phyloP scores from a whole-genome alignment of 345 rosid species.

The Euphorbia tirucalli region DNA sequence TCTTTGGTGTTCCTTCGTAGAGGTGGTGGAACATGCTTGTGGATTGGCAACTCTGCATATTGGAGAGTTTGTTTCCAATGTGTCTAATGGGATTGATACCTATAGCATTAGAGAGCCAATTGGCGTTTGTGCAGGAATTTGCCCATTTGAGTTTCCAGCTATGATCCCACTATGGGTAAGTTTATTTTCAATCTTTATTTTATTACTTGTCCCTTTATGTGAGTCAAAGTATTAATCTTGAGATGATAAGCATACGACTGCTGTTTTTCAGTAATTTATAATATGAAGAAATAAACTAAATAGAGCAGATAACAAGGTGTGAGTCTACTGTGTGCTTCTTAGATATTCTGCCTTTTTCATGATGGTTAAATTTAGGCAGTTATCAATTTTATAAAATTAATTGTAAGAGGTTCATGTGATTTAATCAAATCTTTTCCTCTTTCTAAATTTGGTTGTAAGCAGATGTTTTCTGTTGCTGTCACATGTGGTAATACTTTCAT shows the following conservation, averaged over 20 bases:
- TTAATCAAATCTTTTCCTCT: background rate
- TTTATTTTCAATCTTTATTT: background rate
- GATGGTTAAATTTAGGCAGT: background rate
- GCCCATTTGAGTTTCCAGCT: constrained; percentile 50
- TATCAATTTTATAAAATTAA: background rate
- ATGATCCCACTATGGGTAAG: constrained; percentile 51
- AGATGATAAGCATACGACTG: background rate
- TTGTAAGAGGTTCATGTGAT: background rate
- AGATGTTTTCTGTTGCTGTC: constrained; percentile 52
- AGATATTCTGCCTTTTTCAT: background rate
- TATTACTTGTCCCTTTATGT: constrained; percentile 4
- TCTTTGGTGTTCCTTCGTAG: constrained; percentile 32
- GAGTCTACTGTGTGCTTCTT: background rate
- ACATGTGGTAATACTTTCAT: constrained; percentile 55
- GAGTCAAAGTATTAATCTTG: background rate
- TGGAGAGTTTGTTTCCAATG: constrained; percentile 47
- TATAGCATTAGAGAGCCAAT: constrained; percentile 49
- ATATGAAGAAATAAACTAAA: background rate
- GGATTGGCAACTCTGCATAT: constrained; percentile 45
- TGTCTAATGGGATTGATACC: constrained; percentile 42
- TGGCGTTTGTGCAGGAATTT: constrained; percentile 60
- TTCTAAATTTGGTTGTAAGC: constrained; percentile 9
- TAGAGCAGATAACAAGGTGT: background rate
- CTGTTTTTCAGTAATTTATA: background rate
- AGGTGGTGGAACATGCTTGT: constrained; percentile 54